Evolutionary conservation across 345 rosid genomes (phyloP), one percentile per base, ranked within the genome.

Genomic region (Moricandia moricandioides): DNA sequence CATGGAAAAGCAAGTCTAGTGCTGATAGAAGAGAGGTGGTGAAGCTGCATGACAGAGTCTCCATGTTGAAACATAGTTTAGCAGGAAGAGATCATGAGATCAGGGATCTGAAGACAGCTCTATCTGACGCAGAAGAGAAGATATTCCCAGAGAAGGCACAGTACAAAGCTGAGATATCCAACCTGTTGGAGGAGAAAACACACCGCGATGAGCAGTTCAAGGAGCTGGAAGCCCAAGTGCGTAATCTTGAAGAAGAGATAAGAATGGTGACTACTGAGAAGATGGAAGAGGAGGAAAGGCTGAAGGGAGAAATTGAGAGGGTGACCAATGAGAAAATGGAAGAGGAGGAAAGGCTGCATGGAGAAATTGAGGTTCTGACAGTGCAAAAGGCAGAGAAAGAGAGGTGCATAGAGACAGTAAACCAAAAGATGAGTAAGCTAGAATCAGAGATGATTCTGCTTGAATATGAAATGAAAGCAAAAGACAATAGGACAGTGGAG

Each of bases 11-110:
- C 79, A 88, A 88, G 83, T 79, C 82, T 59, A 83, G 70, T 52
- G 64, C 88, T 10, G 89, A 90, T 79, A 88, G 75, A 78, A 83
- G 74, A 74, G 89, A 85, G 67, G 86, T 82, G 4, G 68, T 72
- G 56, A 90, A 83, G 78, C 84, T 95, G 70, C 84, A 81, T 37
- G 96, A 88, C 54, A 88, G 87, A 71, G 78, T 84, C 67, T 51
- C 80, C 6, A 77, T 81, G 84, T 69, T 86, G 58, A 84, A 88
- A 78, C 82, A 77, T 9, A 91, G 92, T 74, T 77, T 95, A 76
- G 85, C 90, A 3, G 92, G 86, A 77, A 85, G 92, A 69, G 97
- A 90, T 78, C 78, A 79, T 37, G 97, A 95, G 82, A 69, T 88
- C 70, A 83, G 84, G 79, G 88, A 82, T 67, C 72, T 90, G 43